Percentiles rank a stretch among this genome's conserved stretches.
These are phyloP conservation scores for Cocos nucifera DNA, from an alignment of 176 grass and related monocot species.

Conservation along the genomic window DNA sequence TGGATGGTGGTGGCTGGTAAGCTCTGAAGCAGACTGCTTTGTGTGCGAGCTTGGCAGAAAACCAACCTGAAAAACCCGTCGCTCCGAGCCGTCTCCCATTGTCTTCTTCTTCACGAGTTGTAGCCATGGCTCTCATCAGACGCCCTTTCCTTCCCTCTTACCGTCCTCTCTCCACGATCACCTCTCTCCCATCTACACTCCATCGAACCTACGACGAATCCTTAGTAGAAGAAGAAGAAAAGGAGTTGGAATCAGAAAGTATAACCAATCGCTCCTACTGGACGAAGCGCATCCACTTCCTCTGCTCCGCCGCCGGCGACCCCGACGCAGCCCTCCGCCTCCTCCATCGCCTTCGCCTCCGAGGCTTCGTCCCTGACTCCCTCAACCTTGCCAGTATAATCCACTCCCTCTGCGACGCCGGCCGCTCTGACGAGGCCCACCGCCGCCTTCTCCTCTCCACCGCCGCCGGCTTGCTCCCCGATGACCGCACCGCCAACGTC, in stretches of 20 bases:
- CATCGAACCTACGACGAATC: too few species aligned
- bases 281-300: conserved; percentile 19
- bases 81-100: too few species aligned
- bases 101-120: too few species aligned
- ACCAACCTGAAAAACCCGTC: too few species aligned
- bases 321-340: conserved; percentile 22
- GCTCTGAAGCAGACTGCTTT: too few species aligned
- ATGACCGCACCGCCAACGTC: conserved; percentile 22
- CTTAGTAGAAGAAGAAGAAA: neutral
- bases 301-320: conserved; percentile 12
- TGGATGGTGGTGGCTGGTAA: too few species aligned
- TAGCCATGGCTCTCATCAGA: too few species aligned
- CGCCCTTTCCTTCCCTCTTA: too few species aligned
- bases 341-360: conserved; percentile 20
- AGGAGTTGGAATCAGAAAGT: neutral
- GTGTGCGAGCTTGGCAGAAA: too few species aligned
- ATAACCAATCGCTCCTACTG: conserved; percentile 13
- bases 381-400: conserved; percentile 13
- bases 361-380: conserved; percentile 10
- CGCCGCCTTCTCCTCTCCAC: conserved; percentile 43
- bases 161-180: too few species aligned
- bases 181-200: too few species aligned
- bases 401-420: conserved; percentile 42
- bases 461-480: conserved; percentile 18
- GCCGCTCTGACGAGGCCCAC: conserved; percentile 67